Base-by-base conservation (phyloP, 2,329 filamentous ascomycete species). In the Endothia cerciana region DNA sequence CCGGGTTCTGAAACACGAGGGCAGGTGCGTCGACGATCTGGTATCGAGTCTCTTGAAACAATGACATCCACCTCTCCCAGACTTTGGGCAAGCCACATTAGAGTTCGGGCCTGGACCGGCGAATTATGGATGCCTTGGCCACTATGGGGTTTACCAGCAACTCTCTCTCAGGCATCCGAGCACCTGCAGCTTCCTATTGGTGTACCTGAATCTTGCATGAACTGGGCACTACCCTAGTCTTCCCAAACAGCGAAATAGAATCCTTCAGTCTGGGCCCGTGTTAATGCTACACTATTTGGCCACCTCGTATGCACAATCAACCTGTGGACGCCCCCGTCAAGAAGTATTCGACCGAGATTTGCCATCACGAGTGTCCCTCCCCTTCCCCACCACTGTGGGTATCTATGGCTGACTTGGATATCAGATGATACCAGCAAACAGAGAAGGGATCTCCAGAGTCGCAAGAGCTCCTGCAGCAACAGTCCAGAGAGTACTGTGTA, bases 21-120 rank as follows among this genome's bases (percentile, higher is more conserved):
- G 63, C 64, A 64, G 49, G 66, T 53, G 33, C 22, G 57, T 49
- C 51, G 61, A 66, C 51, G 61, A 66, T 64, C 57, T 68, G 63
- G 61, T 66, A 63, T 63, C 63, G 43, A 60, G 47, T 43, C 33
- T 63, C 49, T 59, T 64, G 66, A 68, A 68, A 68, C 66, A 36
- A 59, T 64, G 64, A 68, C 66, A 66, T 53, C 66, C 64, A 58
- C 60, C 64, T 41, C 38, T 43, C 47, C 49, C 38, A 55, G 45
- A 41, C 51, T 57, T 47, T 36, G 62, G 41, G 64, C 58, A 65
- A 68, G 63, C 66, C 60, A 62, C 56, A 61, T 36, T 30, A 55
- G 53, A 33, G 51, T 41, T 45, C 47, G 40, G 57, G 15, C 60
- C 51, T 45, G 19, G 38, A 17, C 11, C 40, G n/a, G 57, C 38